Evolutionary conservation across 1,284 basidiomycete genomes (phyloP).

Genomic region (Cryptococcus deneoformans): DNA sequence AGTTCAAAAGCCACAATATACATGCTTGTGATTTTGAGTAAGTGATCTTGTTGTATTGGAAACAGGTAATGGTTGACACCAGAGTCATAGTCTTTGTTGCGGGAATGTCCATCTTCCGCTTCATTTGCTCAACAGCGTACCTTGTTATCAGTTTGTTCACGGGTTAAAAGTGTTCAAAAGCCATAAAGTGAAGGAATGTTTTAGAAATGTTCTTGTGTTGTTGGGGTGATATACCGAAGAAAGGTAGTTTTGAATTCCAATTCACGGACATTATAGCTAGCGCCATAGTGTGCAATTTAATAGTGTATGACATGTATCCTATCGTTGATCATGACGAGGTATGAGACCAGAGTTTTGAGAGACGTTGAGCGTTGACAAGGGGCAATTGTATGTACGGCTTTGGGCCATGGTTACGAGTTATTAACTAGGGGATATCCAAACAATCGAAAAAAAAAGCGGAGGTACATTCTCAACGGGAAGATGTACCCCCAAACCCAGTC

Average conservation of each 20-base stretch:
- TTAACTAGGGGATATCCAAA: background rate
- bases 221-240: no score
- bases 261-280: no score
- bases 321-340: no score
- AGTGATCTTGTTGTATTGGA: constrained; percentile 28
- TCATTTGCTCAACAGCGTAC: constrained; percentile 64
- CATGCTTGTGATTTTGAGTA: constrained; percentile 44
- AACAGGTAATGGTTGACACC: background rate
- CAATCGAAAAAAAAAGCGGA: background rate
- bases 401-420: background rate
- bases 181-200: no score
- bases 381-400: background rate
- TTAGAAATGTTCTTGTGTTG: no score
- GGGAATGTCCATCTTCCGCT: constrained; percentile 53
- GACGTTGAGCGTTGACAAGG: no score
- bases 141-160: constrained; percentile 62
- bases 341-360: no score
- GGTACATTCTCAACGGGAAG: constrained; percentile 20
- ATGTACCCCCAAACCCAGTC: constrained; percentile 40
- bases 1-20: constrained; percentile 54
- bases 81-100: constrained; percentile 46
- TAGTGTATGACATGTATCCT: no score
- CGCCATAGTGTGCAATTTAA: no score
- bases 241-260: no score
- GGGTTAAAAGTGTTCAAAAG: constrained; percentile 46